phyloP scores from a whole-genome alignment of 2,329 filamentous ascomycete genomes.

The Penicillium thymicola region DNA sequence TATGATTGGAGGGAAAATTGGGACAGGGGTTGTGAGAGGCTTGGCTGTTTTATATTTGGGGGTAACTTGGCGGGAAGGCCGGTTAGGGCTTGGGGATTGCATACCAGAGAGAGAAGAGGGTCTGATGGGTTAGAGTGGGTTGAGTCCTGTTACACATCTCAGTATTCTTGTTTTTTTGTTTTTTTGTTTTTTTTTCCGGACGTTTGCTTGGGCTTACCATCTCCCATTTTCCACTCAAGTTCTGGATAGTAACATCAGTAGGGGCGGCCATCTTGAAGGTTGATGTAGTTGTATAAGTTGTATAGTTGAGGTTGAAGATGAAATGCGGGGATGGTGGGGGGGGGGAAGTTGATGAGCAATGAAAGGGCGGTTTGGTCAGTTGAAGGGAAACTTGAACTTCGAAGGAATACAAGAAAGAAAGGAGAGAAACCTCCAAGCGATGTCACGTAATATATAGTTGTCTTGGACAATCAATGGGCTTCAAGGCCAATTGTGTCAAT shows the following conservation, averaged over 20 bases:
- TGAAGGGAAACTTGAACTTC: background rate
- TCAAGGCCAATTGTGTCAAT: slow-evolving; percentile 6
- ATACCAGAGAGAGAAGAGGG: slow-evolving; percentile 61
- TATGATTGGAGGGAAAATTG: background rate
- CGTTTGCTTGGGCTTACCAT: slow-evolving; percentile 54
- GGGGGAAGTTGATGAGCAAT: slow-evolving; percentile 8
- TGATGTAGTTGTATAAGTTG: background rate
- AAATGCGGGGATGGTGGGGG: slow-evolving; percentile 23
- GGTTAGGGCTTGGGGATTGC: slow-evolving; percentile 9
- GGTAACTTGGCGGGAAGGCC: background rate
- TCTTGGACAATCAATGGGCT: background rate
- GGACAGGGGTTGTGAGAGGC: background rate
- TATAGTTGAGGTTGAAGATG: background rate
- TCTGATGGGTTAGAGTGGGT: slow-evolving; percentile 67
- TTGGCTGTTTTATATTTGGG: background rate
- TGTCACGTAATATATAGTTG: slow-evolving; percentile 12
- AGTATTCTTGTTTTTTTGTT: background rate
- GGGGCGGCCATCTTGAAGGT: slow-evolving; percentile 66
- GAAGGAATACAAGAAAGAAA: background rate
- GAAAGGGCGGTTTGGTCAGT: background rate
- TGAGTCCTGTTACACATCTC: slow-evolving; percentile 61
- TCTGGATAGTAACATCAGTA: slow-evolving; percentile 60
- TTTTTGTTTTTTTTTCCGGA: background rate
- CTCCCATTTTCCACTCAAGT: slow-evolving; percentile 67
- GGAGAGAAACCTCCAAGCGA: background rate